phyloP scores from a whole-genome alignment of 2,329 filamentous ascomycete species.

The Pseudogymnoascus sp. region DNA sequence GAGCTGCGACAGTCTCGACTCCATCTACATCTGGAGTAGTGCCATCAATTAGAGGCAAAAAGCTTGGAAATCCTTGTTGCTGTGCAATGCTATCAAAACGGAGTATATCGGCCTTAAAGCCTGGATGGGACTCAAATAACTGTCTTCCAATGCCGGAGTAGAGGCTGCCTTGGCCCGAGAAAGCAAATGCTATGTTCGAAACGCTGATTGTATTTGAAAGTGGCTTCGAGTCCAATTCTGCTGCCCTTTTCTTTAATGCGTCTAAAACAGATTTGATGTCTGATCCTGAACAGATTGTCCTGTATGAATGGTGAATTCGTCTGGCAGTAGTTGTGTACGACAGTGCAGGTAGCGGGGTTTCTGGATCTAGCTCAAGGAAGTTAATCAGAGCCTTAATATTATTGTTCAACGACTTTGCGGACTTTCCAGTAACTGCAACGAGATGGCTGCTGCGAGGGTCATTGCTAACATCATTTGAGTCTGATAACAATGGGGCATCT shows the following conservation, averaged over 20 bases:
- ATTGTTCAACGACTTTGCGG: slow-evolving; percentile 21
- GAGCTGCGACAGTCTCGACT: slow-evolving; percentile 39
- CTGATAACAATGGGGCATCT: slow-evolving; percentile 16
- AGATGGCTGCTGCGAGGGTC: slow-evolving; percentile 35
- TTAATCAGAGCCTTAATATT: slow-evolving; percentile 21
- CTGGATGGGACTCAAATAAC: slow-evolving; percentile 29
- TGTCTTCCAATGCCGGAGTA: slow-evolving; percentile 5
- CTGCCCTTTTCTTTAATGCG: slow-evolving; percentile 17
- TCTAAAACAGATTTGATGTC: slow-evolving; percentile 22
- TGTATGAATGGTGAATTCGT: slow-evolving; percentile 48
- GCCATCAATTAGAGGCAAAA: slow-evolving; percentile 33
- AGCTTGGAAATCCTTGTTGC: slow-evolving; percentile 4
- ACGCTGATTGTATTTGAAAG: neutral
- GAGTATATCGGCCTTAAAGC: slow-evolving; percentile 5
- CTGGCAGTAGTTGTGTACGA: slow-evolving; percentile 29
- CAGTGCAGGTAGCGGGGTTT: slow-evolving; percentile 8
- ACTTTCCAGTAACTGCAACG: slow-evolving; percentile 40
- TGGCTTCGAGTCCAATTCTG: slow-evolving; percentile 39
- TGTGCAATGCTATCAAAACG: slow-evolving; percentile 3
- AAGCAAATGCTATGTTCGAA: slow-evolving; percentile 24
- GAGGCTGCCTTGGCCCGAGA: slow-evolving; percentile 31
- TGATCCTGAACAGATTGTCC: slow-evolving; percentile 38
- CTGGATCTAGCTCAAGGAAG: slow-evolving; percentile 22
- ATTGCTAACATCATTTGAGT: slow-evolving; percentile 15
- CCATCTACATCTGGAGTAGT: slow-evolving; percentile 32